Evolutionary conservation across 805 yeast species (phyloP), one percentile per base, ranked within the genome.

Genomic region (Zygosaccharomyces lentus): DNA sequence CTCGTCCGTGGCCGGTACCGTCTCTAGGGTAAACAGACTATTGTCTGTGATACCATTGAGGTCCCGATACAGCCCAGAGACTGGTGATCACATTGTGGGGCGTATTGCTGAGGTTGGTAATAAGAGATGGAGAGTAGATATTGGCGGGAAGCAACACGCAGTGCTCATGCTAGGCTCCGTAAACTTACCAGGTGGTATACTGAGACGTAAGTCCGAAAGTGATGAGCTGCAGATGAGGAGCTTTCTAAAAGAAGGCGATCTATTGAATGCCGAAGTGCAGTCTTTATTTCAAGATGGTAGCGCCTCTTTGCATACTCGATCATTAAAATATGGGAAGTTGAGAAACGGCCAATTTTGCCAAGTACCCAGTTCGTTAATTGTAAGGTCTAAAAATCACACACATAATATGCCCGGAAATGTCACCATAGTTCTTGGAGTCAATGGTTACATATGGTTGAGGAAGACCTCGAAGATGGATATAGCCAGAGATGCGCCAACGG

Each of bases 221-320:
- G 99, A 93, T 70, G 99, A 93, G 69, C 73, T 93, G 53, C 96
- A 91, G 62, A 93, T 95, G 99, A 78, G 99, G 59, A 80, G 78
- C 55, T 87, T 90, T 59, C 71, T 93, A 56, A 93, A 93, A 62
- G 99, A 95, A 61, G 99, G 99, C 12, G 99, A 93, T 65, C 72
- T 95, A 50, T 72, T 93, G 49, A 93, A 93, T 62, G 96, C 97
- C 35, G 99, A 93, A 66, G 96, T 93, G 13, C 99, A 95, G 69
- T 81, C 87, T 12, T 72, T 90, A 34, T 91, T 78, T 65, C 81
- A 79, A 54, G 96, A 89, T 64, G 99, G 99, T 16, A 78, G 88
- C 52, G 97, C 96, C 0, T 83, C 96, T 1, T 70, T 93, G 49
- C 99, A 93, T 65, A 93, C 99, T 1, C 80, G 99, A 65, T 91